Evolutionary conservation across 2,329 filamentous ascomycete genomes (phyloP), one percentile per base, ranked within the genome.

Genomic region (Aspergillus pseudonomiae): DNA sequence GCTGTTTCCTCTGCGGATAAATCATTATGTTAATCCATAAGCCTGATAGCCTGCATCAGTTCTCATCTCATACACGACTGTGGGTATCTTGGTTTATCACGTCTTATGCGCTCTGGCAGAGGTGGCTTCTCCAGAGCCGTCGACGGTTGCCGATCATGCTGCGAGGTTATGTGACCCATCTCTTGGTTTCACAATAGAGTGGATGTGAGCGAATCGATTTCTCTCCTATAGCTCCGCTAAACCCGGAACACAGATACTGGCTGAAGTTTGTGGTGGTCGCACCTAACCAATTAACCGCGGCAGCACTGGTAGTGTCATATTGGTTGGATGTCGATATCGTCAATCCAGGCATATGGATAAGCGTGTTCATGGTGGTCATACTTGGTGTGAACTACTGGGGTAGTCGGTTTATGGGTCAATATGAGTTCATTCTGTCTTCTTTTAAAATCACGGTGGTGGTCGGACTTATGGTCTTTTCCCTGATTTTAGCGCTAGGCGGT

Each of bases 241-340:
- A 19, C 4, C 7, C 6, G 30, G 11, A 26, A 19, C 14, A 34
- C 65, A 80, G 77, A 39, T 80, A 78, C 69, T 91, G 87, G 85
- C 85, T 89, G 79, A 94, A 87, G 74, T 95, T 95, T 76, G 91
- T 95, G 75, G 94, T 96, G 71, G 86, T 91, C 57, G 93, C 91
- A 1, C 92, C 92, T 1, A 95, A 95, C 73, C 92, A 96, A 75
- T 81, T 96, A 43, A 95, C 92, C 0, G 92, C 92, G 32, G 87
- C 86, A n/a, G 87, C 91, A 6, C 79, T 96, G 36, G 90, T 94
- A 62, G 90, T 96, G 62, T 87, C 90, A 69, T 93, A 88, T 71
- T 96, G 93, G 92, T 80, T 92, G 12, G 76, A 82, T 1, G 79
- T 85, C 26, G 85, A 90, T 0, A 81, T 79, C 48, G 83, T 94